Evolutionary conservation across 2,329 filamentous ascomycete species (phyloP).

Genomic region (Calonectria leucothoes): DNA sequence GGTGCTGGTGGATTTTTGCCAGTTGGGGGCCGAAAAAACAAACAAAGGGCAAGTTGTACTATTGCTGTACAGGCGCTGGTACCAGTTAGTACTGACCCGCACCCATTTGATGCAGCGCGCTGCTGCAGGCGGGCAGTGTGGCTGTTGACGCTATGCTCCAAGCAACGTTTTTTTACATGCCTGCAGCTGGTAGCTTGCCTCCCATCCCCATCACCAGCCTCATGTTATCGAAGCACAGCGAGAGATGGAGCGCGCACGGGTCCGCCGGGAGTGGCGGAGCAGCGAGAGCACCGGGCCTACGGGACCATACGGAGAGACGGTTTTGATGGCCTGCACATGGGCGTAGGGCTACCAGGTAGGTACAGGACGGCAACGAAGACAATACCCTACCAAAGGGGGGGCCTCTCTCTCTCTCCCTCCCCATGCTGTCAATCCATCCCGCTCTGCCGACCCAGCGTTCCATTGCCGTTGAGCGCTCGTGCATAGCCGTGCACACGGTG

Average conservation of each 20-base stretch:
- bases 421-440: not conserved
- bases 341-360: not conserved
- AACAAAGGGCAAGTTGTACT: not conserved
- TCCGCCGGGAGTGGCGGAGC: constrained; percentile 40
- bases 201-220: not conserved
- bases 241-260: constrained; percentile 20
- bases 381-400: too few relatives aligned
- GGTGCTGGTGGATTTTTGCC: not conserved
- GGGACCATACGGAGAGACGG: not conserved
- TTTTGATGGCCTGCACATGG: not conserved
- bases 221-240: not conserved
- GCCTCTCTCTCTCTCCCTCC: not conserved
- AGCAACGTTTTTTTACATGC: not conserved
- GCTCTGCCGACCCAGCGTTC: constrained; percentile 3
- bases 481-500: constrained; percentile 1
- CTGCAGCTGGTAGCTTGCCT: not conserved
- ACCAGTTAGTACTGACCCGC: not conserved
- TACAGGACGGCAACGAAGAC: not conserved
- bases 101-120: not conserved
- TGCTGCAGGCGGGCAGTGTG: not conserved
- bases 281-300: constrained; percentile 3
- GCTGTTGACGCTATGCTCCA: not conserved
- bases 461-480: not conserved
- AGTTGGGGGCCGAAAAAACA: not conserved
- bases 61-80: not conserved